These are phyloP conservation scores for Corynespora cassiicola DNA, from an alignment of 2,329 filamentous ascomycete species.

Conservation along the genomic window DNA sequence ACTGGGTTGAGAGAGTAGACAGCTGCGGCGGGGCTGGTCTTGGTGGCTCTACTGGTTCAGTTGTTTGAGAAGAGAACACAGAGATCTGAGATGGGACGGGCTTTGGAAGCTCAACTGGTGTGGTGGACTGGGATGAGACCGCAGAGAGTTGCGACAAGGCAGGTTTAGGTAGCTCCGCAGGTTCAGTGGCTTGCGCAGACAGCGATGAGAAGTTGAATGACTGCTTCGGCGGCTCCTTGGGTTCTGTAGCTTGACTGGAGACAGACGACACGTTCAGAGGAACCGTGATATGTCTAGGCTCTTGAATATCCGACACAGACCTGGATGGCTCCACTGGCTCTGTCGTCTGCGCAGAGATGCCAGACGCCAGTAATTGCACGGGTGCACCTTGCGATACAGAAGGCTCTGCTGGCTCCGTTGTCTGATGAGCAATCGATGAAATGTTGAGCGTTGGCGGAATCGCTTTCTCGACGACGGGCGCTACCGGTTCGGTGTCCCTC, in stretches of 20 bases:
- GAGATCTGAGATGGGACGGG: slow-evolving; percentile 19
- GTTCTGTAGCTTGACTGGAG: slow-evolving; percentile 22
- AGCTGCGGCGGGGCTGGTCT: slow-evolving; percentile 17
- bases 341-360: slow-evolving; percentile 34
- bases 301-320: background rate
- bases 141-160: slow-evolving; percentile 16
- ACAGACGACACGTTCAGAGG: slow-evolving; percentile 19
- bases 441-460: slow-evolving; percentile 30
- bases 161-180: slow-evolving; percentile 14
- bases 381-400: slow-evolving; percentile 16
- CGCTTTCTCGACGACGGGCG: slow-evolving; percentile 35
- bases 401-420: slow-evolving; percentile 33
- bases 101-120: slow-evolving; percentile 11
- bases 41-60: slow-evolving; percentile 20
- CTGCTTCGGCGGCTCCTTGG: slow-evolving; percentile 13
- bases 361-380: slow-evolving; percentile 37
- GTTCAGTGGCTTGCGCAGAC: slow-evolving; percentile 32
- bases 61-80: slow-evolving; percentile 3
- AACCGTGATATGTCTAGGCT: slow-evolving; percentile 4
- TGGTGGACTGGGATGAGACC: slow-evolving; percentile 15
- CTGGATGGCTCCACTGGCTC: slow-evolving; percentile 22
- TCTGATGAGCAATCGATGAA: slow-evolving; percentile 35
- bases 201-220: slow-evolving; percentile 27
- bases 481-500: slow-evolving; percentile 31
- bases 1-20: slow-evolving; percentile 21